These are phyloP conservation scores for Penicillium capsulatum DNA, from an alignment of 2,329 filamentous ascomycete genomes.

Conservation along the genomic window DNA sequence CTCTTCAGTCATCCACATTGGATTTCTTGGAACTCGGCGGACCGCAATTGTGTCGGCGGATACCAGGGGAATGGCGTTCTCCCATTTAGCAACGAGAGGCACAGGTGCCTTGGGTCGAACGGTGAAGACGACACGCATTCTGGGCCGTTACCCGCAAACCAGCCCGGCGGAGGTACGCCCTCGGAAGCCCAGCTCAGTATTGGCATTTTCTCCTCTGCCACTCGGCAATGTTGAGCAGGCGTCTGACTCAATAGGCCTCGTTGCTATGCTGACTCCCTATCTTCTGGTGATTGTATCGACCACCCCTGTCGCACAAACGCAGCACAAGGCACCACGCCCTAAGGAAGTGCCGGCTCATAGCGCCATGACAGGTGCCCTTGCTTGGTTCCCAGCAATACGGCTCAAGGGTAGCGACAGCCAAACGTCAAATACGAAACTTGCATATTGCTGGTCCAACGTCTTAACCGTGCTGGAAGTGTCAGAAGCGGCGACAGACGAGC, in stretches of 20 bases:
- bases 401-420: conserved; percentile 70
- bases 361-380: conserved; percentile 86
- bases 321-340: conserved; percentile 86
- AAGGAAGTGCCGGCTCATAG: conserved; percentile 89
- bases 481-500: conserved; percentile 55
- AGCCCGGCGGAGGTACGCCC: conserved; percentile 59
- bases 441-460: conserved; percentile 99
- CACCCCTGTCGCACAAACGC: conserved; percentile 90
- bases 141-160: conserved; percentile 80
- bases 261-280: conserved; percentile 93
- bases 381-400: conserved; percentile 96
- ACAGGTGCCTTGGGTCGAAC: conserved; percentile 79
- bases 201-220: conserved; percentile 85
- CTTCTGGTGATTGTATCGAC: conserved; percentile 95
- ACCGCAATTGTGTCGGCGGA: conserved; percentile 95
- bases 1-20: conserved; percentile 79
- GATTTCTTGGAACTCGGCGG: conserved; percentile 87
- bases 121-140: conserved; percentile 83
- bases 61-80: conserved; percentile 95
- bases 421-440: conserved; percentile 72
- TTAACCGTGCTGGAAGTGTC: conserved; percentile 87
- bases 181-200: conserved; percentile 87
- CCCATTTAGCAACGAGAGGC: conserved; percentile 87
- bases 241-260: conserved; percentile 82
- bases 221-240: conserved; percentile 89